Conservation (phyloP, 768 basidiomycete species). For the Agrocybe praecox region DNA sequence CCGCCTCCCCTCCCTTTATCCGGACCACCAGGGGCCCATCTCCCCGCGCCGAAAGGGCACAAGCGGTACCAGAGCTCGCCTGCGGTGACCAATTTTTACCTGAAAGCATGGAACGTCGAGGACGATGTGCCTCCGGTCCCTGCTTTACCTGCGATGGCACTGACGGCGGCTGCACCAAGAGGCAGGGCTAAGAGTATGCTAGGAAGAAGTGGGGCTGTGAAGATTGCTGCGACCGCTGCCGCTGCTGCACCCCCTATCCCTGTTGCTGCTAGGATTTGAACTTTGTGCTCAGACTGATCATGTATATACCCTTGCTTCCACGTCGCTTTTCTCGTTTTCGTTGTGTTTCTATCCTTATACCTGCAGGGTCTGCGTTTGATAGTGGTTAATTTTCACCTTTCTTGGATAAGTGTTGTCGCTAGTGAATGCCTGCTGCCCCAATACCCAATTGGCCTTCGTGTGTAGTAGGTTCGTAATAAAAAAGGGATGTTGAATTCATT, state of each 20-base stretch:
- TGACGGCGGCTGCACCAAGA: neutral
- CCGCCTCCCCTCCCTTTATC: neutral
- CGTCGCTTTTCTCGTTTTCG: too few species aligned
- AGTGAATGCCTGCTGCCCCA: too few species aligned
- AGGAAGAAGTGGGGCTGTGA: neutral
- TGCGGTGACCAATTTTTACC: slow-evolving; percentile 5
- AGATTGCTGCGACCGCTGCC: neutral
- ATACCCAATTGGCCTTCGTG: too few species aligned
- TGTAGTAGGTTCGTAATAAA: too few species aligned
- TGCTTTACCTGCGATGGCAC: slow-evolving; percentile 1
- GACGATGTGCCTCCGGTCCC: slow-evolving; percentile 11
- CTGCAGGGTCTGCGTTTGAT: neutral
- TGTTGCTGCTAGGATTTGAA: neutral
- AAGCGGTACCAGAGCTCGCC: slow-evolving; percentile 13
- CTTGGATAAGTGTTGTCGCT: too few species aligned
- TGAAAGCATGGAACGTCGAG: slow-evolving; percentile 4
- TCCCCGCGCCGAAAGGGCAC: slow-evolving; percentile 5
- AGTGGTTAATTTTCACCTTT: neutral
- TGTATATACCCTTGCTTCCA: too few species aligned
- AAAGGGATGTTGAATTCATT: neutral
- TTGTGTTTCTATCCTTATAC: neutral
- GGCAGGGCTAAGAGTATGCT: neutral
- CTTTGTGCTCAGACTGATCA: neutral
- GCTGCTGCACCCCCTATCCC: neutral
- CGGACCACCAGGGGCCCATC: neutral